These are phyloP conservation scores for Eremochloa ophiuroides DNA, from an alignment of 176 grass and related monocot genomes.

Conservation along the genomic window DNA sequence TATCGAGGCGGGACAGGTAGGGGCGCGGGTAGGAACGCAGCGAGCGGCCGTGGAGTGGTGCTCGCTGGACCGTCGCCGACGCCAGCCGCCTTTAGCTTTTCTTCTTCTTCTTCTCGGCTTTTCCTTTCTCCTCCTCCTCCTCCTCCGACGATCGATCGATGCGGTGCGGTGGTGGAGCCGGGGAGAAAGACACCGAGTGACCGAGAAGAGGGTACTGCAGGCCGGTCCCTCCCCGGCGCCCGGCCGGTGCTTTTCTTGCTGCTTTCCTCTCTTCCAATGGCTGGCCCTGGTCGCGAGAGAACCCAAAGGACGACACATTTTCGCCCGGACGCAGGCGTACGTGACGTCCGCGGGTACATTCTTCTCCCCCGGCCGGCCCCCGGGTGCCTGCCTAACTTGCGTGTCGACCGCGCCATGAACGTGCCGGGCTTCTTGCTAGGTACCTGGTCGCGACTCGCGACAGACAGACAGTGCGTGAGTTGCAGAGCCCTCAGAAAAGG, in stretches of 20 bases:
- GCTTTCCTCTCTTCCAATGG: background rate
- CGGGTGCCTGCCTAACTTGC: background rate
- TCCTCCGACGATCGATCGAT: conserved; percentile 8
- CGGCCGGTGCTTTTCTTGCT: background rate
- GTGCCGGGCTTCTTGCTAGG: background rate
- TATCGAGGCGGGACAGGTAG: conserved; percentile 21
- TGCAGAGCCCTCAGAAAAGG: background rate
- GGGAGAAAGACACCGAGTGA: background rate
- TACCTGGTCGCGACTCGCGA: no score
- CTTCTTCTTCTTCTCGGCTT: background rate
- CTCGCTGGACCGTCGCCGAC: background rate
- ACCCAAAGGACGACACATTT: conserved; percentile 7
- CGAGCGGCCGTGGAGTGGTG: background rate
- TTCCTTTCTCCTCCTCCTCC: background rate
- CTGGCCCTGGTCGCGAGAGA: background rate
- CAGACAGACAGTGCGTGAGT: background rate
- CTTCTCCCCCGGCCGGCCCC: background rate
- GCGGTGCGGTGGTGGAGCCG: background rate
- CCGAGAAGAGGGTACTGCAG: background rate
- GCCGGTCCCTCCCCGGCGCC: background rate
- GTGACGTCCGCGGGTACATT: conserved; percentile 10
- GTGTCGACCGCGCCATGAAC: background rate
- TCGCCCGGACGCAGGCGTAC: background rate
- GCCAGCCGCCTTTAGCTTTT: background rate
- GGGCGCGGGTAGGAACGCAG: background rate